Conservation (phyloP, 345 rosid genomes). For the Reutealis trisperma region DNA sequence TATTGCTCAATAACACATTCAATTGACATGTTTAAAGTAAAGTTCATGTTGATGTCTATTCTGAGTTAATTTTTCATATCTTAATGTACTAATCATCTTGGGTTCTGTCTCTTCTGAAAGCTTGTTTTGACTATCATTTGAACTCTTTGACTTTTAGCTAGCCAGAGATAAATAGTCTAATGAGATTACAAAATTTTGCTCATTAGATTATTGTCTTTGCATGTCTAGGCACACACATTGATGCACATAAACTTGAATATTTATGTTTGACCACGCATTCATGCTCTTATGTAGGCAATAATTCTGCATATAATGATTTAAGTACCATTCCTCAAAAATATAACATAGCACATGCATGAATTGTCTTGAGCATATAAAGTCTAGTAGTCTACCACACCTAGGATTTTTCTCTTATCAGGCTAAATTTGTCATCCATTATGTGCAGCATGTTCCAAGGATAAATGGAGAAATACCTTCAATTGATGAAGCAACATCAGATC, state of each 20-base stretch:
- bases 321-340: background rate
- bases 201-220: background rate
- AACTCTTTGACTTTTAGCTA: too few species aligned
- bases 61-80: too few species aligned
- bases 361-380: background rate
- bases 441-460: slow-evolving; percentile 87
- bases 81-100: too few species aligned
- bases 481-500: slow-evolving; percentile 94
- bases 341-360: background rate
- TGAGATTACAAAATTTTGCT: background rate
- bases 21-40: background rate
- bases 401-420: background rate
- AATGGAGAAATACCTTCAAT: slow-evolving; percentile 94
- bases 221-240: background rate
- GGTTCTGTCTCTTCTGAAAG: too few species aligned
- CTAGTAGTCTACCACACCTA: background rate
- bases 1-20: background rate
- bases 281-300: background rate
- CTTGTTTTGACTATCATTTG: too few species aligned
- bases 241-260: background rate
- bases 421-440: slow-evolving; percentile 7
- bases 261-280: background rate
- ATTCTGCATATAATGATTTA: background rate
- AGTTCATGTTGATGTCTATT: too few species aligned
- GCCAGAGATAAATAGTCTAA: background rate